Conservation (phyloP, 495 filamentous ascomycete species). For the Xylaria palmicola region DNA sequence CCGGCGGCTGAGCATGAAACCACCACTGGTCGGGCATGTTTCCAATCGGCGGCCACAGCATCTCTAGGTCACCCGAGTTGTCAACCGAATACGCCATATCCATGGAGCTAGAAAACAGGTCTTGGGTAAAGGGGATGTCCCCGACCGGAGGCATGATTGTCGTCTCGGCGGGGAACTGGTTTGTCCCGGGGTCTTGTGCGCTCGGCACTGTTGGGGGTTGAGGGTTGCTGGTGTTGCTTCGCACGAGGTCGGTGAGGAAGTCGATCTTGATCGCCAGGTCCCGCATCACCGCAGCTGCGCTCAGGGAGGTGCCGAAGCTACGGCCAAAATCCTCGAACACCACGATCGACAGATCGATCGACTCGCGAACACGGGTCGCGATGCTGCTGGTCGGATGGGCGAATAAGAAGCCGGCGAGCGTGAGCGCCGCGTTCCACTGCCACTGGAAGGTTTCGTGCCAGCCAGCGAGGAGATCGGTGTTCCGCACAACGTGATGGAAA, state of each 20-base stretch:
- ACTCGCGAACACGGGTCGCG: conserved; percentile 33
- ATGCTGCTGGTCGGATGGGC: conserved; percentile 33
- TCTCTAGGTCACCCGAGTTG: conserved; percentile 14
- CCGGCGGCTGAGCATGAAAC: background rate
- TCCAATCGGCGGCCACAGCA: conserved; percentile 14
- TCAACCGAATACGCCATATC: conserved; percentile 15
- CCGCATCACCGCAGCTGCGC: conserved; percentile 41
- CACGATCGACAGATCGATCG: conserved; percentile 39
- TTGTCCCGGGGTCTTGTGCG: background rate
- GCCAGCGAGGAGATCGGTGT: conserved; percentile 39
- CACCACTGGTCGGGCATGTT: conserved; percentile 15
- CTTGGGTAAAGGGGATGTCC: conserved; percentile 5
- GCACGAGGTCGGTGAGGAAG: conserved; percentile 15
- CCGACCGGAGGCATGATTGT: background rate
- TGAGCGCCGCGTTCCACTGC: conserved; percentile 40
- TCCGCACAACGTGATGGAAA: conserved; percentile 43
- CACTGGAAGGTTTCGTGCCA: conserved; percentile 50
- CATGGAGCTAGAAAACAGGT: conserved; percentile 5
- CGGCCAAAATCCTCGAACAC: conserved; percentile 48
- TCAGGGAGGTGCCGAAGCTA: conserved; percentile 42
- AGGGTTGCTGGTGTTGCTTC: background rate
- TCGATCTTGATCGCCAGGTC: conserved; percentile 24
- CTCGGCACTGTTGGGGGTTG: background rate
- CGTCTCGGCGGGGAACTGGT: background rate
- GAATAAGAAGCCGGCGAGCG: conserved; percentile 44